These are phyloP conservation scores for Nepenthes alata DNA, from an alignment of 179 eudicot genomes.

Conservation along the genomic window DNA sequence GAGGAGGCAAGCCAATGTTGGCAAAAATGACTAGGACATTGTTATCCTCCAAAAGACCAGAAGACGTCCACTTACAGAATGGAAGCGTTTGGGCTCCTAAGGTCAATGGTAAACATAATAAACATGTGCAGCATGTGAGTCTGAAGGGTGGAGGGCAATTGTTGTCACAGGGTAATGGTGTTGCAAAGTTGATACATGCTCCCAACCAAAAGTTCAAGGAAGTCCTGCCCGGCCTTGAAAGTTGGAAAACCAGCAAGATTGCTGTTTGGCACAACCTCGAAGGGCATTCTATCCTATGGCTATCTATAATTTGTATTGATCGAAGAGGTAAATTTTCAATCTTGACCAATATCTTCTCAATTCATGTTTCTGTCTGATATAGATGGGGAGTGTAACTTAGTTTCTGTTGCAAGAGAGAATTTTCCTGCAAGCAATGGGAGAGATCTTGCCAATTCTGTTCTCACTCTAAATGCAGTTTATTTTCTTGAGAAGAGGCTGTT, in stretches of 20 bases:
- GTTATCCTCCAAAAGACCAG: conserved; percentile 28
- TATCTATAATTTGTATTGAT: conserved; percentile 63
- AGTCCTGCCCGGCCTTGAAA: conserved; percentile 68
- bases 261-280: conserved; percentile 80
- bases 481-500: no score
- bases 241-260: conserved; percentile 74
- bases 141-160: conserved; percentile 40
- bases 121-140: conserved; percentile 40
- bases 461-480: no score
- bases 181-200: conserved; percentile 51
- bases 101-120: conserved; percentile 77
- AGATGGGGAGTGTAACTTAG: no score
- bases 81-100: conserved; percentile 35
- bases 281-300: conserved; percentile 85
- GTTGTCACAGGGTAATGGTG: conserved; percentile 53
- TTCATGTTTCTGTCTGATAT: no score
- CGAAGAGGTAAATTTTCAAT: conserved; percentile 48
- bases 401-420: no score
- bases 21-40: conserved; percentile 36
- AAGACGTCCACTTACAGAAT: conserved; percentile 33
- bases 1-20: conserved; percentile 35
- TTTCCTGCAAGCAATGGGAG: no score
- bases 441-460: no score
- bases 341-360: neutral
- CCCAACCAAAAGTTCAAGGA: conserved; percentile 57